Conservation (phyloP, 495 filamentous ascomycete genomes). For the Aspergillus ostianus region DNA sequence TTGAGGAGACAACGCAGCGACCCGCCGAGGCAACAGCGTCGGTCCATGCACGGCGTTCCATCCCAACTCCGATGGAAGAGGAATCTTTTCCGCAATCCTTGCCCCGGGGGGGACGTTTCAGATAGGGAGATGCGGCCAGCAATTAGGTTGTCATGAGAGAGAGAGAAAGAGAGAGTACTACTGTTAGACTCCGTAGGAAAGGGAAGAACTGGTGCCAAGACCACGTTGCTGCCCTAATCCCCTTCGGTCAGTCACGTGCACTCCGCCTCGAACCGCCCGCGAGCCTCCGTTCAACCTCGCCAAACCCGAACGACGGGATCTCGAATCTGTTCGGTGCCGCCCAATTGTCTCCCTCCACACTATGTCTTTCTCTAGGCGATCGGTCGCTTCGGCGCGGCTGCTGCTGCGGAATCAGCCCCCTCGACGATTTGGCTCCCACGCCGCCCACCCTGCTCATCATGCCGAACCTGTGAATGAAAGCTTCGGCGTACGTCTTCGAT, state of each 20-base stretch:
- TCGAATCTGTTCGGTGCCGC: constrained; percentile 32
- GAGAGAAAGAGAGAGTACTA: neutral
- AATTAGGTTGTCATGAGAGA: constrained; percentile 8
- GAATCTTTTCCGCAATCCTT: neutral
- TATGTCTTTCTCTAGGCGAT: constrained; percentile 48
- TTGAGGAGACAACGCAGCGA: constrained; percentile 27
- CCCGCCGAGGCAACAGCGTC: constrained; percentile 15
- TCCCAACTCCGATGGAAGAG: neutral
- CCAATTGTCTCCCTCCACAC: constrained; percentile 33
- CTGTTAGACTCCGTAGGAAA: neutral
- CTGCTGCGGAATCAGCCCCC: constrained; percentile 45
- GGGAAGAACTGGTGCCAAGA: constrained; percentile 10
- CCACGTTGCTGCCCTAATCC: constrained; percentile 12
- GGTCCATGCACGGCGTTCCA: constrained; percentile 3
- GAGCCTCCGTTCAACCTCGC: constrained; percentile 16
- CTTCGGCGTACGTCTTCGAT: constrained; percentile 56
- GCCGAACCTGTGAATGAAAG: constrained; percentile 58
- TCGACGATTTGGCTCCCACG: constrained; percentile 45
- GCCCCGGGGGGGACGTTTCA: neutral
- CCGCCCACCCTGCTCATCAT: constrained; percentile 35
- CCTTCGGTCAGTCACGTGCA: constrained; percentile 19
- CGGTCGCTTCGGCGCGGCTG: constrained; percentile 40
- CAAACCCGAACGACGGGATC: constrained; percentile 19
- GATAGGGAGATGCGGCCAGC: neutral
- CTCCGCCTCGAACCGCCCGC: constrained; percentile 15